phyloP scores from a whole-genome alignment of 768 basidiomycete genomes.

The Russula vinacea region DNA sequence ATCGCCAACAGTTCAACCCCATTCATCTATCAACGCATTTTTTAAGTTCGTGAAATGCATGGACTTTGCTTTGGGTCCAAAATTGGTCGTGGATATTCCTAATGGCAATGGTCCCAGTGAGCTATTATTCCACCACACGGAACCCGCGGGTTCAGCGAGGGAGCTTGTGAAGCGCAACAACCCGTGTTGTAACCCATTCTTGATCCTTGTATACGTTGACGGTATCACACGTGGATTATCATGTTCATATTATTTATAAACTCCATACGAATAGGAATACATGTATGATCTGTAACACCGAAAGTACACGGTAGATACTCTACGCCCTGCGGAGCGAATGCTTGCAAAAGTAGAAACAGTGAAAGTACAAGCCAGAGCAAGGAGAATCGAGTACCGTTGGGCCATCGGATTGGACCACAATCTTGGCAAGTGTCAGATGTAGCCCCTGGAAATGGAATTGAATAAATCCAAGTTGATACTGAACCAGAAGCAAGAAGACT shows the following conservation, averaged over 20 bases:
- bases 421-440: conserved; percentile 28
- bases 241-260: conserved; percentile 29
- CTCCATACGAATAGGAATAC: conserved; percentile 31
- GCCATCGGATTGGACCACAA: conserved; percentile 26
- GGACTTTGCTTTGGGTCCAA: conserved; percentile 43
- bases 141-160: conserved; percentile 10
- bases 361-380: conserved; percentile 24
- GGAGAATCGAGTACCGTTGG: conserved; percentile 23
- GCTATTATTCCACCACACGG: conserved; percentile 10
- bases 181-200: too few relatives aligned
- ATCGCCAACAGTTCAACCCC: conserved; percentile 35
- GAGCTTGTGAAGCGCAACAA: neutral
- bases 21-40: conserved; percentile 58
- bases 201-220: neutral
- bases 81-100: conserved; percentile 41
- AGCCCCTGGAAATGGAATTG: conserved; percentile 29
- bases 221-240: conserved; percentile 15
- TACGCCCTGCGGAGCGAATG: conserved; percentile 25
- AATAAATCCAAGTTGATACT: conserved; percentile 30
- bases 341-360: conserved; percentile 20
- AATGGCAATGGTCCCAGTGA: conserved; percentile 13
- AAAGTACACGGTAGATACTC: conserved; percentile 28
- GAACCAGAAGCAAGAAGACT: conserved; percentile 28
- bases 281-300: conserved; percentile 26
- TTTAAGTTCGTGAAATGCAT: conserved; percentile 64